These are phyloP conservation scores for Scheffersomyces segobiensis DNA, from an alignment of 1,139 yeast species.

Conservation along the genomic window DNA sequence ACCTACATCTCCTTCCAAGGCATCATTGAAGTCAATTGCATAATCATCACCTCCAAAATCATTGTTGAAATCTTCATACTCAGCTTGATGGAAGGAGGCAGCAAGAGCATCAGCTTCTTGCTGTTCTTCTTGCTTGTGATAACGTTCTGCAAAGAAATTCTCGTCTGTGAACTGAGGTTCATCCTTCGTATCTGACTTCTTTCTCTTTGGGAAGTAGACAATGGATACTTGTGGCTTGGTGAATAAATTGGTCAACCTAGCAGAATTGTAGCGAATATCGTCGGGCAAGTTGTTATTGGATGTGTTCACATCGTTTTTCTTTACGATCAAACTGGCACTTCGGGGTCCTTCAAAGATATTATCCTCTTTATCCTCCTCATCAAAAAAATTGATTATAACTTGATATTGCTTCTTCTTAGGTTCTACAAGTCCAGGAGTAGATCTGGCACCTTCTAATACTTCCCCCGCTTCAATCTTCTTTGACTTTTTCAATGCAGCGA, in stretches of 20 bases:
- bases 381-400: constrained; percentile 52
- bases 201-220: constrained; percentile 27
- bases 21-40: constrained; percentile 50
- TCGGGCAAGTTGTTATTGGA: constrained; percentile 58
- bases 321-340: constrained; percentile 22
- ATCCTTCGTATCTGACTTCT: constrained; percentile 12
- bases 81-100: constrained; percentile 47
- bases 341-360: constrained; percentile 50
- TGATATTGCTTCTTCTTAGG: constrained; percentile 27
- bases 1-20: constrained; percentile 29
- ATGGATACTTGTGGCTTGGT: constrained; percentile 59
- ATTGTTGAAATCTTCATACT: constrained; percentile 42
- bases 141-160: constrained; percentile 72
- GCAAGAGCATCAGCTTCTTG: constrained; percentile 37
- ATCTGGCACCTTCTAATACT: constrained; percentile 4
- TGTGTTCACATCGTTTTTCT: constrained; percentile 25
- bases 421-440: constrained; percentile 1
- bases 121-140: constrained; percentile 45
- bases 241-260: constrained; percentile 65
- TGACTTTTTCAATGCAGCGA: constrained; percentile 53
- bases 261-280: constrained; percentile 73
- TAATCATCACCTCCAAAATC: constrained; percentile 41
- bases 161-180: constrained; percentile 52
- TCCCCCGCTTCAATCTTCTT: constrained; percentile 10
- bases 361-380: constrained; percentile 41